Conservation (phyloP, 2,329 filamentous ascomycete species). For the Alternaria dauci region DNA sequence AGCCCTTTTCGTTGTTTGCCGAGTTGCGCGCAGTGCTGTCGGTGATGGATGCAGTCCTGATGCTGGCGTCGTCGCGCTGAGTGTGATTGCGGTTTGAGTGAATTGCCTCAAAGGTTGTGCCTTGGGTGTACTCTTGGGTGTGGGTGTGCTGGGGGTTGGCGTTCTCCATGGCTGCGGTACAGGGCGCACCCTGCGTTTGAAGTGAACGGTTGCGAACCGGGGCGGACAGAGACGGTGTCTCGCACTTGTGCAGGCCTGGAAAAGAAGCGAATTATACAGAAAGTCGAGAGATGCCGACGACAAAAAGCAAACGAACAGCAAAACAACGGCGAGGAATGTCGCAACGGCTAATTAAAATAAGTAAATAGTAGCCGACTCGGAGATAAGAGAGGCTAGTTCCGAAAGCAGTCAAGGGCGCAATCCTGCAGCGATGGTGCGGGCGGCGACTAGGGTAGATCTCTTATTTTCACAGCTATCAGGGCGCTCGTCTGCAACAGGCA, state of each 20-base stretch:
- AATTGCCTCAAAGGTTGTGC: slow-evolving; percentile 41
- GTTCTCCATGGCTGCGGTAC: slow-evolving; percentile 37
- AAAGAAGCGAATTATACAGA: slow-evolving; percentile 25
- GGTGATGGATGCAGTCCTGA: slow-evolving; percentile 34
- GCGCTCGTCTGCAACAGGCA: not conserved
- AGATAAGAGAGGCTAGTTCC: slow-evolving; percentile 22
- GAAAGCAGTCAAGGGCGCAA: slow-evolving; percentile 20
- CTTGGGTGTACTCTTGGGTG: slow-evolving; percentile 33
- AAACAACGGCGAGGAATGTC: not conserved
- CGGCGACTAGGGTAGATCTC: slow-evolving; percentile 10
- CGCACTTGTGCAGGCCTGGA: slow-evolving; percentile 14
- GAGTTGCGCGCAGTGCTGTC: slow-evolving; percentile 33
- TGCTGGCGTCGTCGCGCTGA: slow-evolving; percentile 27
- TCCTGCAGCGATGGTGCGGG: slow-evolving; percentile 11
- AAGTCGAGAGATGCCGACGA: too few relatives aligned
- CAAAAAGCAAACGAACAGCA: too few relatives aligned
- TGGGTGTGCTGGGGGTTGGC: slow-evolving; percentile 29
- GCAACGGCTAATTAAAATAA: slow-evolving; percentile 23
- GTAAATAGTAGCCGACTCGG: slow-evolving; percentile 18
- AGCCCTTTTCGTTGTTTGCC: slow-evolving; percentile 31
- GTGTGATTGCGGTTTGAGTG: slow-evolving; percentile 29
- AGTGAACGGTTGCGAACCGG: not conserved
- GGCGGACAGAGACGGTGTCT: slow-evolving; percentile 10
- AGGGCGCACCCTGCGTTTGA: slow-evolving; percentile 28
- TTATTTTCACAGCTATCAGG: slow-evolving; percentile 2